phyloP scores from a whole-genome alignment of 495 filamentous ascomycete genomes.

The Aeminium ludgeri region DNA sequence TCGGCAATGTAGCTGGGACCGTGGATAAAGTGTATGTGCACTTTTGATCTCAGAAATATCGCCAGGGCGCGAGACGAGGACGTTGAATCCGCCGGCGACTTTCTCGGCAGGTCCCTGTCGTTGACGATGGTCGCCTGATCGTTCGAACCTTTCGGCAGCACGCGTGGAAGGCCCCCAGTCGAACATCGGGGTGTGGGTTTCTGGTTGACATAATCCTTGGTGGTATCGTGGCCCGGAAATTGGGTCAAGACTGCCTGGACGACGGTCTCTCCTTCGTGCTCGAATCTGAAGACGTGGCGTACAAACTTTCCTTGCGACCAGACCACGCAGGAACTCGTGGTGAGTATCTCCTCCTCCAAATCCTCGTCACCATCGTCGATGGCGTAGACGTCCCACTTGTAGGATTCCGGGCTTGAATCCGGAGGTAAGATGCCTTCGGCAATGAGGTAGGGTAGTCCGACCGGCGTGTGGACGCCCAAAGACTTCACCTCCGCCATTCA shows the following conservation, averaged over 20 bases:
- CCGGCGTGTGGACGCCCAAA: slow-evolving; percentile 72
- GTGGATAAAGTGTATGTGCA: slow-evolving; percentile 80
- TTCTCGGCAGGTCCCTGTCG: no score
- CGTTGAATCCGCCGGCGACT: no score
- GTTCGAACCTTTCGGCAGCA: no score
- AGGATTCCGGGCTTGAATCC: slow-evolving; percentile 47
- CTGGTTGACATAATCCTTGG: background rate
- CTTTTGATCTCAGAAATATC: slow-evolving; percentile 81
- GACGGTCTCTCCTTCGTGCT: slow-evolving; percentile 69
- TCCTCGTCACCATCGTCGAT: slow-evolving; percentile 27
- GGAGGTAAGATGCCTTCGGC: slow-evolving; percentile 59
- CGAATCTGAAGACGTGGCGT: slow-evolving; percentile 72
- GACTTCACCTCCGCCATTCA: slow-evolving; percentile 75
- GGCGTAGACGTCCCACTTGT: slow-evolving; percentile 50
- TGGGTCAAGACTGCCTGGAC: slow-evolving; percentile 68
- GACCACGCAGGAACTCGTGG: slow-evolving; percentile 65
- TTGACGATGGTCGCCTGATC: no score
- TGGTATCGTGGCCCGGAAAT: slow-evolving; percentile 31
- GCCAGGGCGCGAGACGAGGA: slow-evolving; percentile 55
- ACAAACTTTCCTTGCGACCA: slow-evolving; percentile 82
- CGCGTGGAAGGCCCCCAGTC: no score
- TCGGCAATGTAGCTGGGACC: slow-evolving; percentile 80
- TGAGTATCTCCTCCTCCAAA: slow-evolving; percentile 58
- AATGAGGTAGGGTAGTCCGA: slow-evolving; percentile 66
- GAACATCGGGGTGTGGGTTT: no score